Evolutionary conservation across 495 filamentous ascomycete species (phyloP), one percentile per base, ranked within the genome.

Genomic region (Collariella sp.): DNA sequence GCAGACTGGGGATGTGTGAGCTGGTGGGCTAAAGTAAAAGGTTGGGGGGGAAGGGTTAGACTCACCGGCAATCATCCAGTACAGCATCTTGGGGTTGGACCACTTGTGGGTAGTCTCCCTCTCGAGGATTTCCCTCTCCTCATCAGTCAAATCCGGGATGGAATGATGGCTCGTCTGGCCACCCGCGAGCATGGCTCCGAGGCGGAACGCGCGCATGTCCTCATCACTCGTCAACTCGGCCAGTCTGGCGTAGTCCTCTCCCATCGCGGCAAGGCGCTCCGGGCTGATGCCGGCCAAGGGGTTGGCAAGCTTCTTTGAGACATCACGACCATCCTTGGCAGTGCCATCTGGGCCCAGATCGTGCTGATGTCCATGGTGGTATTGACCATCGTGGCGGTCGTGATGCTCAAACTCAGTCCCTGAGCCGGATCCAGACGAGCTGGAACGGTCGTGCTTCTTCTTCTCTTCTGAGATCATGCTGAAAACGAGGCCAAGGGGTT

Each of bases 61-160:
- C 63, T n/a, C 61, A 63, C 63, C 67, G 58, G 85, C 82, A 38
- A 89, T 77, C 7, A 86, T 72, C 62, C 86, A 88, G 64, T 89
- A 82, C 5, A 81, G 71, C 69, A 71, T 73, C 57, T 62, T 73
- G 0, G 88, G 86, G 60, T 91, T 86, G 2, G 77, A 78, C 87
- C 88, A 91, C 54, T 81, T 82, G 66, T 88, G 74, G 0, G 74
- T 78, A 50, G 80, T 74, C 63, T 90, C 88, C 23, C 75, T 76
- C 15, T 76, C 68, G 43, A 89, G 64, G 5, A 82, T 66, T n/a
- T 75, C 70, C 24, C 67, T 72, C 58, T 89, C 86, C 7, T 77
- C 70, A 5, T 69, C 67, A 13, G 73, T 81, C 45, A 88, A 69
- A 16, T 74, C 81, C 5, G 70, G 60, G 35, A 87, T 66, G 40